Percentiles rank a stretch among this genome's conserved stretches.
Evolutionary conservation across 192 early-diverging fungal genomes (phyloP).

Genomic region (Linnemannia hyalina): DNA sequence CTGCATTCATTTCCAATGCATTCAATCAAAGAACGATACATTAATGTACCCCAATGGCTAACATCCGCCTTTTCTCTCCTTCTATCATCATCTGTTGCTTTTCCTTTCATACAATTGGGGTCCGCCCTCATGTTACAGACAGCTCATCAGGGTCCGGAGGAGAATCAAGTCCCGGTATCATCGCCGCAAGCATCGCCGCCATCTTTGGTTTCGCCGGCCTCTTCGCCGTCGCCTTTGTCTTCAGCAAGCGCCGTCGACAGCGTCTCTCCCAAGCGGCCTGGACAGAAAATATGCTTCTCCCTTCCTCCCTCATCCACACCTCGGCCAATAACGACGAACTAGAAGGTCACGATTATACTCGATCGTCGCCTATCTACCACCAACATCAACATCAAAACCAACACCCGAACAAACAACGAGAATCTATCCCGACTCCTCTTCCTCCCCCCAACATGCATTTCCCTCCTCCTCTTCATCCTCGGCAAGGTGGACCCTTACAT

Average conservation of each 20-base stretch:
- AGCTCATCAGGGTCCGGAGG: neutral
- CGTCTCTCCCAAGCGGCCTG: conserved; percentile 34
- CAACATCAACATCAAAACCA: conserved; percentile 4
- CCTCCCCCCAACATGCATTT: conserved; percentile 27
- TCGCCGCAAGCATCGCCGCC: conserved; percentile 35
- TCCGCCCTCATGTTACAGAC: neutral
- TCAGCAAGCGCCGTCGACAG: conserved; percentile 37
- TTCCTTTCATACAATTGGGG: neutral
- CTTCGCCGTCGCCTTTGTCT: conserved; percentile 25
- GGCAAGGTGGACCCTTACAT: conserved; percentile 32
- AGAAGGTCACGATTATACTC: conserved; percentile 44
- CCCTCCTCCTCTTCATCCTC: conserved; percentile 45
- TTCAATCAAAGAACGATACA: no score
- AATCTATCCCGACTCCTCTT: conserved; percentile 9
- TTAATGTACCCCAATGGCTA: neutral
- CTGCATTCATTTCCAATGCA: no score
- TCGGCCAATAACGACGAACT: conserved; percentile 41
- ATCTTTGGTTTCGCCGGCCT: conserved; percentile 17
- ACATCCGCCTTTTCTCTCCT: neutral
- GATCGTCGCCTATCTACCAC: conserved; percentile 28
- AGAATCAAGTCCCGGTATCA: conserved; percentile 7
- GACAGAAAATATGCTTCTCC: conserved; percentile 46
- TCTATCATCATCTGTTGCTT: neutral
- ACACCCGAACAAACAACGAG: conserved; percentile 13
- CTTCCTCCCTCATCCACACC: conserved; percentile 31